Evolutionary conservation across 305 asterid species (phyloP).

Genomic region (Plantago lanceolata): DNA sequence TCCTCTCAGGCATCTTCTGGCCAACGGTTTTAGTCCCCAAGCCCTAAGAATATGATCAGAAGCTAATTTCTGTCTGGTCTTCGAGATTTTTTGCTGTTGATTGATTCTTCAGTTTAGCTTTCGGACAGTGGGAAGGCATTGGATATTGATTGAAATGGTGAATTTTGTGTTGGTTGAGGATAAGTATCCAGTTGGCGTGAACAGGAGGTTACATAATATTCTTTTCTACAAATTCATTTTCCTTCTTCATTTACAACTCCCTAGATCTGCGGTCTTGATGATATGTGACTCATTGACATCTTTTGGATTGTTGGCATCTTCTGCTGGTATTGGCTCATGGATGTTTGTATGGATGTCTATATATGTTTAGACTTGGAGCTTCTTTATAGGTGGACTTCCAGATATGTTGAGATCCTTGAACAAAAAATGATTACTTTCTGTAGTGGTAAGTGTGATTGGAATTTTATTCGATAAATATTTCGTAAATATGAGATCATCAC

Average conservation of each 20-base stretch:
- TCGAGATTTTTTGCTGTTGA: conserved; percentile 20
- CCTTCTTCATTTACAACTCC: conserved; percentile 24
- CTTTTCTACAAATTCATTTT: conserved; percentile 26
- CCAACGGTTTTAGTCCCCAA: not conserved
- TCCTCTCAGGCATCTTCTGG: not conserved
- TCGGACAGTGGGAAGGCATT: conserved; percentile 26
- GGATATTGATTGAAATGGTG: conserved; percentile 27
- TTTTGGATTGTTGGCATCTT: conserved; percentile 28
- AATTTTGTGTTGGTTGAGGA: conserved; percentile 28
- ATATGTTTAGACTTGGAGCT: conserved; percentile 25
- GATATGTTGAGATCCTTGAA: conserved; percentile 30
- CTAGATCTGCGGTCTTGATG: conserved; percentile 24
- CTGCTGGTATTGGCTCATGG: conserved; percentile 24
- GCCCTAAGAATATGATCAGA: not conserved
- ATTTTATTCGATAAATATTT: conserved; percentile 23
- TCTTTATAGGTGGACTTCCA: conserved; percentile 30
- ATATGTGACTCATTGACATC: conserved; percentile 29
- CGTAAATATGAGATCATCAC: conserved; percentile 23
- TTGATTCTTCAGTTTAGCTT: conserved; percentile 33
- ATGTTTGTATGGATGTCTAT: conserved; percentile 21
- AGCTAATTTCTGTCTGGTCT: not conserved
- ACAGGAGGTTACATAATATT: conserved; percentile 25
- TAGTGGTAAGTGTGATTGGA: conserved; percentile 25
- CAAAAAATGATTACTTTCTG: conserved; percentile 26
- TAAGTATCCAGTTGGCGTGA: conserved; percentile 27